Base-by-base conservation (phyloP, 257 asterid species). In the Dorcoceras hygrometricum region DNA sequence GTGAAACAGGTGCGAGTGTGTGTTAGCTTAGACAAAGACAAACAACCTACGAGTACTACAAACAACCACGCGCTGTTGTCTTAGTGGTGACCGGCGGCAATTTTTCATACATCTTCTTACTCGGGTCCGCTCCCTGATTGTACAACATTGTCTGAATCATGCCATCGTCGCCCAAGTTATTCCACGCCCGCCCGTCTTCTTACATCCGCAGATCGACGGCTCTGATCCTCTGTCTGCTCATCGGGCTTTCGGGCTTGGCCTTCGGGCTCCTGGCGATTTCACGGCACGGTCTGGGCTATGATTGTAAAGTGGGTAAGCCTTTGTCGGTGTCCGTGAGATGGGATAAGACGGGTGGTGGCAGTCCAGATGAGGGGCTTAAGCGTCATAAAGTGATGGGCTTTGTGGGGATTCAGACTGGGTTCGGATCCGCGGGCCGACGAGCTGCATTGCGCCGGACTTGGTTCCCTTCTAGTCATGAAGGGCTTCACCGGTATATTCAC, bases 331-430 rank as follows among this genome's bases (percentile, higher is more conserved):
- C 90, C 9, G 96, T 94, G 27, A 77, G 77, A 12, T 94, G 99
- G 99, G 99, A 90, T 58, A 85, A 61, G 68, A 76, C 79, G 7
- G 63, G 12, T 64, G 73, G 20, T 59, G 84, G 71, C 61, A 23
- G 57, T 46, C 63, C 57, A 16, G 80, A 76, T 74, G 82, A 59
- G 66, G 86, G 81, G 73, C 84, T 31, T 7, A 85, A 83, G 78
- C 91, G 97, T 72, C 80, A 78, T 63, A 94, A 94, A 71, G 89
- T 80, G 25, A 94, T 87, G 96, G 97, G 96, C 6, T 90, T 94
- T 70, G 99, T 94, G 39, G 99, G 99, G 57, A 78, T 94, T 67
- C 95, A 86, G 66, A 90, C 99, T 18, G 99, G 99, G 62, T 94
- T 94, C 54, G 83, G 78, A 68, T 90, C 99, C 63, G 75, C 82